Percentiles rank a stretch among this genome's conserved stretches.
phyloP scores from a whole-genome alignment of 2,329 filamentous ascomycete genomes.

The Zymoseptoria passerinii region DNA sequence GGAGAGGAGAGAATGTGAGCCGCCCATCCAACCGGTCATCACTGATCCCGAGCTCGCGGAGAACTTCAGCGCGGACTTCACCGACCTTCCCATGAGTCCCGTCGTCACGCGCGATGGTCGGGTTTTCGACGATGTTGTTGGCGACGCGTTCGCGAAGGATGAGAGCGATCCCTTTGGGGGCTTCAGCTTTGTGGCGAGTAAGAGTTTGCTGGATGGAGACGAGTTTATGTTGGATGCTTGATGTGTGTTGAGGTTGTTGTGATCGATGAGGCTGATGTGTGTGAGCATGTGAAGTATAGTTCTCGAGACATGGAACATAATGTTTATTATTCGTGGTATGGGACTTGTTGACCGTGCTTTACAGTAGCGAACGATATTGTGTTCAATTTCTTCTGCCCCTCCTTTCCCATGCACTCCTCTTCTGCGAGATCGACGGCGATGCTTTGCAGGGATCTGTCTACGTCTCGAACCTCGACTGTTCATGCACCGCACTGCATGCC shows the following conservation, averaged over 20 bases:
- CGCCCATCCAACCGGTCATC: conserved; percentile 86
- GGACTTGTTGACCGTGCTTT: too few relatives aligned
- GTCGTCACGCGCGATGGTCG: conserved; percentile 37
- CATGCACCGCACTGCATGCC: neutral
- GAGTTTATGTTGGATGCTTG: conserved; percentile 29
- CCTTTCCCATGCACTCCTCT: neutral
- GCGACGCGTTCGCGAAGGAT: conserved; percentile 12
- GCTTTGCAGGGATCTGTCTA: neutral
- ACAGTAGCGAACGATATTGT: too few relatives aligned
- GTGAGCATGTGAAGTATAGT: neutral
- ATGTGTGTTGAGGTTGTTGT: conserved; percentile 19
- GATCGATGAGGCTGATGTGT: neutral
- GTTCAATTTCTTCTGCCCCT: too few relatives aligned
- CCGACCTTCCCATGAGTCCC: conserved; percentile 71
- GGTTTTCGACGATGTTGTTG: conserved; percentile 17
- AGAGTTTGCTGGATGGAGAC: conserved; percentile 40
- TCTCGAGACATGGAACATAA: neutral
- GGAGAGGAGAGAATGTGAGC: conserved; percentile 69
- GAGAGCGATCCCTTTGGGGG: conserved; percentile 45
- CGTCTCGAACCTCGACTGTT: neutral
- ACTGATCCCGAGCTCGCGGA: conserved; percentile 93
- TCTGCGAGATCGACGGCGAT: neutral
- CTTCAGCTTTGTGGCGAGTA: conserved; percentile 47
- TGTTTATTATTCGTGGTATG: neutral
- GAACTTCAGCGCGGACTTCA: conserved; percentile 94